phyloP scores from a whole-genome alignment of 2,329 filamentous ascomycete species.

The Phaeosphaeria sp. region DNA sequence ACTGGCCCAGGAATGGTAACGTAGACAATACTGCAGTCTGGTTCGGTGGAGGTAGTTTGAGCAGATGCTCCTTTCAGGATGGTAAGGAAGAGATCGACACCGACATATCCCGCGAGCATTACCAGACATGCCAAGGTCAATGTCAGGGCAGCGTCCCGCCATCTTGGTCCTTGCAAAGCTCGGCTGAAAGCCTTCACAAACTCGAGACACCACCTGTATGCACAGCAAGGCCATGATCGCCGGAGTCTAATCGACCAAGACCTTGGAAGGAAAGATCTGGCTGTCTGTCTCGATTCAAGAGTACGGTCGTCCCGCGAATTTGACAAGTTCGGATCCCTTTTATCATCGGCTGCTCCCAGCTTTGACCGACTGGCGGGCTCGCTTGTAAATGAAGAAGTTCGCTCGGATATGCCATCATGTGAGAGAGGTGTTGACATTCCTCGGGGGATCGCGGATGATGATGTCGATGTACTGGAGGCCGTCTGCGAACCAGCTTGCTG shows the following conservation, averaged over 20 bases:
- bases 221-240: slow-evolving; percentile 35
- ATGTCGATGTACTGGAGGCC: neutral
- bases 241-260: slow-evolving; percentile 1
- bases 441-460: neutral
- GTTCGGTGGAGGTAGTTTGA: slow-evolving; percentile 25
- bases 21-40: slow-evolving; percentile 41
- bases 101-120: slow-evolving; percentile 23
- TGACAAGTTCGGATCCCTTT: slow-evolving; percentile 23
- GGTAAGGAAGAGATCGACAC: slow-evolving; percentile 26
- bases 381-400: neutral
- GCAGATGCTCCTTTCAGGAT: slow-evolving; percentile 32
- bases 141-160: slow-evolving; percentile 23
- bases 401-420: neutral
- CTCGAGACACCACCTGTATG: slow-evolving; percentile 13
- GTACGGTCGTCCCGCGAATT: neutral
- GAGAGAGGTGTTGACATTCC: neutral
- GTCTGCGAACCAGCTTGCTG: neutral
- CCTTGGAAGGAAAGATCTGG: neutral
- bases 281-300: neutral
- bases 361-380: neutral
- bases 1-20: slow-evolving; percentile 42
- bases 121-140: slow-evolving; percentile 12
- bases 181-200: slow-evolving; percentile 16
- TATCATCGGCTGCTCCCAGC: neutral
- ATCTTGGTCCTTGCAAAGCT: slow-evolving; percentile 11